phyloP scores from a whole-genome alignment of 2,329 filamentous ascomycete genomes.

The Phialophora macrospora region DNA sequence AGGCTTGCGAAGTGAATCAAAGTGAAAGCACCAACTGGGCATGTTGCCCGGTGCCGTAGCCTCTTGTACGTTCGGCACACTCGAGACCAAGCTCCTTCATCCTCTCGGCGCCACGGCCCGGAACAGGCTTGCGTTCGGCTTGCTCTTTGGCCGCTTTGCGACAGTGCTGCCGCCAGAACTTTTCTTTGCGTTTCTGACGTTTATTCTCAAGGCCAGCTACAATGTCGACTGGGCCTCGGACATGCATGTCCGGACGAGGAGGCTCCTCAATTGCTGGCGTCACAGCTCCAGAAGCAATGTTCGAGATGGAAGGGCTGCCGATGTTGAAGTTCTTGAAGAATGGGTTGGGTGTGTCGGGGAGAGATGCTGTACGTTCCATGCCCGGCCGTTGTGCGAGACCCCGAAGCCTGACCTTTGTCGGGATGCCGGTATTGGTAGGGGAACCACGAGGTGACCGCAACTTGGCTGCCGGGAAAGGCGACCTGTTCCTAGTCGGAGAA shows the following conservation, averaged over 20 bases:
- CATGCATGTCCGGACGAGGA: conserved; percentile 62
- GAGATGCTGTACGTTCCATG: conserved; percentile 79
- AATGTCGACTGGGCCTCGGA: conserved; percentile 94
- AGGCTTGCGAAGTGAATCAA: conserved; percentile 44
- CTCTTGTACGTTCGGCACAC: conserved; percentile 80
- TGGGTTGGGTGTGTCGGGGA: conserved; percentile 77
- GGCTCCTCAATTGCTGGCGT: conserved; percentile 32
- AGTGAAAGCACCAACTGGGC: conserved; percentile 73
- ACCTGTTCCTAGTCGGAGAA: conserved; percentile 73
- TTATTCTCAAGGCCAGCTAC: conserved; percentile 96
- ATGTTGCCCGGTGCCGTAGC: conserved; percentile 60
- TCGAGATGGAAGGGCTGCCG: conserved; percentile 42
- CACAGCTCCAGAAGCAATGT: conserved; percentile 35
- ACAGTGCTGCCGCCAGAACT: conserved; percentile 87
- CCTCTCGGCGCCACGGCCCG: conserved; percentile 86
- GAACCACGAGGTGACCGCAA: conserved; percentile 56
- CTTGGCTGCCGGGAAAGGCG: conserved; percentile 68
- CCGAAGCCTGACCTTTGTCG: conserved; percentile 51
- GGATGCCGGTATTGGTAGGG: conserved; percentile 45
- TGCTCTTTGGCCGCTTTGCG: conserved; percentile 76
- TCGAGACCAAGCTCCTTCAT: conserved; percentile 92
- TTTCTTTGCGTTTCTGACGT: conserved; percentile 88
- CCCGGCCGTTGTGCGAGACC: conserved; percentile 65
- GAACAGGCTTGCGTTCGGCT: conserved; percentile 69
- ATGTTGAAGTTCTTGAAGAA: conserved; percentile 57